Evolutionary conservation across 805 yeast genomes (phyloP), one percentile per base, ranked within the genome.

Genomic region (Scheffersomyces amazonensis): DNA sequence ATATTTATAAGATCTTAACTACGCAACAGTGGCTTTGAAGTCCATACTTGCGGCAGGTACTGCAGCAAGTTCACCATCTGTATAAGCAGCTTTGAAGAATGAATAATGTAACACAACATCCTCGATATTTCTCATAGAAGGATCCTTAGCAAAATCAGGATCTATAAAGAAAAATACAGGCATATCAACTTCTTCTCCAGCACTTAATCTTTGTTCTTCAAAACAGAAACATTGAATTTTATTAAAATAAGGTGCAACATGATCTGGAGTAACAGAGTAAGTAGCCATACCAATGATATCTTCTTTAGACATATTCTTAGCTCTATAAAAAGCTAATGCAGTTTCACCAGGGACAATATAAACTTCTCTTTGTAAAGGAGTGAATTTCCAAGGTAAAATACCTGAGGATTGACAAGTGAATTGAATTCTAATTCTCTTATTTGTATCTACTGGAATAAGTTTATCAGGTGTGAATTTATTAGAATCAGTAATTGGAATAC

Each of bases 241-340:
- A 68, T 88, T 88, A 69, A 93, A 93, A 63, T 91, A 93, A 4
- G 88, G 96, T 0, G 98, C 96, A 5, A 93, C 96, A 52, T 87
- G 91, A 49, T 93, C 97, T 0, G 99, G 99, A 0, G 96, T 80
- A 34, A 93, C 96, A 4, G 96, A 84, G 60, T 93, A 93, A 0
- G 99, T 93, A 2, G 99, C 99, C 96, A 93, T 93, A 6, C 99
- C 99, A 37, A 93, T 87, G 31, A 93, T 87, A 58, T 93, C 98
- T 51, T 86, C 86, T 42, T 83, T 82, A 31, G 96, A 79, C 43
- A 69, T 69, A 56, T 93, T 93, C 60, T 82, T 86, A 17, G 99
- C 99, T 60, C 82, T 85, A 68, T 88, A 93, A 58, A 93, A 93
- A 0, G 96, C 97, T 43, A 93, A 69, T 0, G 99, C 99, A 2